phyloP scores from a whole-genome alignment of 108 stramenopile genomes.

The Conticribra weissflogii region DNA sequence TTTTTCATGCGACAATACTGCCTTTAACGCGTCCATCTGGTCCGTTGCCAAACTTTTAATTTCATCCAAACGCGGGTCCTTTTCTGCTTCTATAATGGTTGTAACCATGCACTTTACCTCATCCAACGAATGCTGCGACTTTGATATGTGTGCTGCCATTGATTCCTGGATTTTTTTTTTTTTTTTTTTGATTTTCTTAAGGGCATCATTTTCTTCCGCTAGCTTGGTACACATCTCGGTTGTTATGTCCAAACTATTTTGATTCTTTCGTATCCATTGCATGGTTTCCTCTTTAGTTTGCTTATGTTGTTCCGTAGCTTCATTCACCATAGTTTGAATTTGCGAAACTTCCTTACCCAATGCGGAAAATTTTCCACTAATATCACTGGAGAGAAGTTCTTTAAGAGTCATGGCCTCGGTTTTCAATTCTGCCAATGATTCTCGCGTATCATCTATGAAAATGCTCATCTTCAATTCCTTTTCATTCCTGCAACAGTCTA shows the following conservation, averaged over 20 bases:
- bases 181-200: neutral
- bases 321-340: slow-evolving; percentile 17
- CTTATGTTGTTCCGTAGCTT: slow-evolving; percentile 8
- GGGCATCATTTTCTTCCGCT: slow-evolving; percentile 6
- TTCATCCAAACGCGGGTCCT: too few species aligned
- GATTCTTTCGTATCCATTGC: slow-evolving; percentile 1
- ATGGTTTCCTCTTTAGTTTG: neutral
- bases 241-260: slow-evolving; percentile 6
- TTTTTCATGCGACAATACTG: neutral
- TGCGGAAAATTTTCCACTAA: slow-evolving; percentile 8
- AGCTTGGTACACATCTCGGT: neutral
- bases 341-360: slow-evolving; percentile 5
- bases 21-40: too few species aligned
- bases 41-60: too few species aligned
- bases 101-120: too few species aligned
- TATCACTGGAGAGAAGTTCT: neutral
- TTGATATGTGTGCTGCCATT: neutral
- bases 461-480: neutral
- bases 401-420: slow-evolving; percentile 13
- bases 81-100: too few species aligned
- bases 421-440: slow-evolving; percentile 6
- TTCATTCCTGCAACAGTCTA: neutral
- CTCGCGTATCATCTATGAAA: neutral
- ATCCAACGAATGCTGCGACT: too few species aligned
- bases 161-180: neutral